Conservation (phyloP, 2,329 filamentous ascomycete genomes). For the Aplosporella prunicola region DNA sequence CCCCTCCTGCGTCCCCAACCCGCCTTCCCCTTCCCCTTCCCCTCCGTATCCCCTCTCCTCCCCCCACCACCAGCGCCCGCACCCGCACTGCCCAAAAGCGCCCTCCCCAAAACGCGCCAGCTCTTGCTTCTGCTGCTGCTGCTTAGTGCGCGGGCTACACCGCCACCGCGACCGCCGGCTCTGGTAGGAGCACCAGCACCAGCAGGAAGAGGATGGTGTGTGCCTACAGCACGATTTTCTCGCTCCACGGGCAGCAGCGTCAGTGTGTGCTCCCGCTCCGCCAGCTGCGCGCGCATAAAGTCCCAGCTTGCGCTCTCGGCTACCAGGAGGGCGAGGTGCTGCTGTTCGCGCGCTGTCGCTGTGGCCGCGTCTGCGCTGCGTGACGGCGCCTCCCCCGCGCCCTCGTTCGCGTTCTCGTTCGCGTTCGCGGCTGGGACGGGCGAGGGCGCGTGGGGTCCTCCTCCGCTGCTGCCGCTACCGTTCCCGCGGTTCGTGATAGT, state of each 20-base stretch:
- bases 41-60: no score
- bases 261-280: slow-evolving; percentile 36
- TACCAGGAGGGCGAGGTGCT: slow-evolving; percentile 19
- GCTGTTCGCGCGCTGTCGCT: slow-evolving; percentile 36
- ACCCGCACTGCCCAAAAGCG: no score
- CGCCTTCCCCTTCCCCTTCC: no score
- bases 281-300: slow-evolving; percentile 34
- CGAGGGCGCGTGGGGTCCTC: slow-evolving; percentile 2
- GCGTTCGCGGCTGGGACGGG: not conserved
- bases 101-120: not conserved
- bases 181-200: no score
- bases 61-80: no score
- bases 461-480: not conserved
- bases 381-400: not conserved
- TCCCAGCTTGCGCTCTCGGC: slow-evolving; percentile 30
- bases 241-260: no score
- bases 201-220: no score
- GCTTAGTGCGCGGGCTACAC: no score
- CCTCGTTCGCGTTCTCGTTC: not conserved
- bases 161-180: no score
- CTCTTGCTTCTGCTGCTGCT: no score
- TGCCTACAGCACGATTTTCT: no score
- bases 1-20: no score
- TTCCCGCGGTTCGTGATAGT: not conserved
- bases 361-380: not conserved